Base-by-base conservation (phyloP, 1,139 yeast genomes). In the Candida sp. region DNA sequence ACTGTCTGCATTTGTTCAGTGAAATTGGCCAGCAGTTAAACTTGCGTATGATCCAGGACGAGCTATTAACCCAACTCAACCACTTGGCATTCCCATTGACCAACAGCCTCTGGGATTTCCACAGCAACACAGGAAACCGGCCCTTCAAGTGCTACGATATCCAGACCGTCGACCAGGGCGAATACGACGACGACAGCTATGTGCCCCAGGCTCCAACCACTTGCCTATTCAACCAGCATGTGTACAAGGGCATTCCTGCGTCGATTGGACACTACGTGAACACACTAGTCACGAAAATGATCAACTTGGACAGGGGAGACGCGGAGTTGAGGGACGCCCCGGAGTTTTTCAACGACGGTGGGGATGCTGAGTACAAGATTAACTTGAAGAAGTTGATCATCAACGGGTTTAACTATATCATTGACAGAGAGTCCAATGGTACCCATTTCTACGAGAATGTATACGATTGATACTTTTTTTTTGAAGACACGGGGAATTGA, bases 1-100 rank as follows among this genome's bases (percentile, higher is more conserved):
- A 84, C 42, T 78, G 88, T 2, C 80, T 86, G 7, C 77, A 81
- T 12, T 65, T 86, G 47, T 77, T 87, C 58, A 82, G 81, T 33
- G 72, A 80, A 27, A 71, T 84, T 31, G 83, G 84, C 1, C 75
- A 75, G 41, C 70, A 72, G 17, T 58, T 85, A 48, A 58, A 71
- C 6, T 63, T 59, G 37, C 65, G 89, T 46, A 56, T 66, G 49
- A 50, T 56, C 12, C 46, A 56, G 25, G 66, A 63, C 28, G 60
- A 57, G 6, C 51, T 62, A 42, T 31, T 62, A 17, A 69, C 71
- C 5, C 63, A 66, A 46, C 58, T 71, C 46, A 53, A 57, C 23
- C 61, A 62, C 31, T 59, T 62, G 11, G 54, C 49, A 4, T 58
- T 59, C 44, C 77, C 77, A 1, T 54, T 70, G 51, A 55, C 59